Evolutionary conservation across 1,139 yeast species (phyloP).

Genomic region (Zhuliangozyma parablackwelliae): DNA sequence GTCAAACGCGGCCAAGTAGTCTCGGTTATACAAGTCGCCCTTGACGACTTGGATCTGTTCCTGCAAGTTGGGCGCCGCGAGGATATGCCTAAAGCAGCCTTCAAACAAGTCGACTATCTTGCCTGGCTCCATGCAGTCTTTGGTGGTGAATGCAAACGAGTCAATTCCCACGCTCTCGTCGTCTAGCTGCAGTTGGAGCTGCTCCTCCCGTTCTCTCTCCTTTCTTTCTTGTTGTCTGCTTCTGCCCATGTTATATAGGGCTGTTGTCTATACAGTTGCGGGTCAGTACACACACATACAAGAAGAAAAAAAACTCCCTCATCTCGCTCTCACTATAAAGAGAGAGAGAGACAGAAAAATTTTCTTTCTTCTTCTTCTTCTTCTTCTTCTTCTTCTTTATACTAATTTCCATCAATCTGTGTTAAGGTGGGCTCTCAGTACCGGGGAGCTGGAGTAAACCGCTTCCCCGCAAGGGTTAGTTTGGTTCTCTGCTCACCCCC

Average conservation of each 20-base stretch:
- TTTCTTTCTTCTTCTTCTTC: slow-evolving; percentile 2
- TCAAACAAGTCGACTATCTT: slow-evolving; percentile 49
- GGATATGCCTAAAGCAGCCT: slow-evolving; percentile 40
- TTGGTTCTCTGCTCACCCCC: slow-evolving; percentile 15
- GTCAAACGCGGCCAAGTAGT: slow-evolving; percentile 66
- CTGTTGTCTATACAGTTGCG: background rate
- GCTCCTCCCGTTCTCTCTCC: slow-evolving; percentile 2
- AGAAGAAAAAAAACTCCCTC: background rate
- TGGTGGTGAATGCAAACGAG: slow-evolving; percentile 26
- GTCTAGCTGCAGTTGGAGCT: slow-evolving; percentile 5
- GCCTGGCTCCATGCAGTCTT: slow-evolving; percentile 24
- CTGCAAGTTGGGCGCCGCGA: slow-evolving; percentile 40
- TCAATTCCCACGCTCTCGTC: slow-evolving; percentile 15
- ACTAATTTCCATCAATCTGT: slow-evolving; percentile 43
- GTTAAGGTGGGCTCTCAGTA: slow-evolving; percentile 43
- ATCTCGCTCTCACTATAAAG: background rate
- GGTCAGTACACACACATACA: background rate
- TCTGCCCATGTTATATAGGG: slow-evolving; percentile 13
- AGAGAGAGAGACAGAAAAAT: slow-evolving; percentile 3
- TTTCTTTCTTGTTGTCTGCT: slow-evolving; percentile 7
- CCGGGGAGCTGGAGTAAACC: slow-evolving; percentile 10
- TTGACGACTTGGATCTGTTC: slow-evolving; percentile 65
- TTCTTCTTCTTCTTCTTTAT: slow-evolving; percentile 10
- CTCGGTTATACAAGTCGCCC: slow-evolving; percentile 61
- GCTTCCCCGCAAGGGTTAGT: slow-evolving; percentile 18